These are phyloP conservation scores for Phytophthora europaea DNA, from an alignment of 352 stramenopile genomes.

Conservation along the genomic window DNA sequence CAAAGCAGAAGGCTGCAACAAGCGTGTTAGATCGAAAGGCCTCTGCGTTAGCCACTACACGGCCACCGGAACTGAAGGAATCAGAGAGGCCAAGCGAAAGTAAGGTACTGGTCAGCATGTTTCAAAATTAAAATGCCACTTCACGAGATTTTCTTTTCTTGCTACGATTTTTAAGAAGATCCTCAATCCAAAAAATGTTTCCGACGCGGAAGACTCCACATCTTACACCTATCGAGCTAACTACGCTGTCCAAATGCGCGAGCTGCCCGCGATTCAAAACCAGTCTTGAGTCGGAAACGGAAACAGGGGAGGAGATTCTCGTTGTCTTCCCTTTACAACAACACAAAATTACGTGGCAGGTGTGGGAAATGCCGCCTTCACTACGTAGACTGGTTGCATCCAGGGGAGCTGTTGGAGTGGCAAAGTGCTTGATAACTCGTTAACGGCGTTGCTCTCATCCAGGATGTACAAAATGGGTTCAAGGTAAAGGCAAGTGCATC, in stretches of 20 bases:
- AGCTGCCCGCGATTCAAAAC: not conserved
- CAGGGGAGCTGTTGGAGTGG: not conserved
- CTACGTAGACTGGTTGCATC: not conserved
- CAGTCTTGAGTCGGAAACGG: not conserved
- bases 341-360: not conserved
- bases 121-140: no score
- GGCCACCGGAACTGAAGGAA: not conserved
- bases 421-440: not conserved
- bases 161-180: no score
- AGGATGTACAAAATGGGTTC: not conserved
- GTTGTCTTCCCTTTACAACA: not conserved
- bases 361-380: not conserved
- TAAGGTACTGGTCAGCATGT: no score
- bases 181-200: no score
- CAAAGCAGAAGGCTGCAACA: slow-evolving; percentile 28
- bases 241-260: not conserved
- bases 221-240: no score
- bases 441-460: not conserved
- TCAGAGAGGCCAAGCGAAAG: not conserved
- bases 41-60: slow-evolving; percentile 7
- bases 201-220: no score
- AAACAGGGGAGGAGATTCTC: not conserved
- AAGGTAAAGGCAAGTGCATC: not conserved
- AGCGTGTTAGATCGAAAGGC: slow-evolving; percentile 24
- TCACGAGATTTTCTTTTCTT: no score